phyloP scores from a whole-genome alignment of 208 protist genomes.

The Vickermania spadyakhi region DNA sequence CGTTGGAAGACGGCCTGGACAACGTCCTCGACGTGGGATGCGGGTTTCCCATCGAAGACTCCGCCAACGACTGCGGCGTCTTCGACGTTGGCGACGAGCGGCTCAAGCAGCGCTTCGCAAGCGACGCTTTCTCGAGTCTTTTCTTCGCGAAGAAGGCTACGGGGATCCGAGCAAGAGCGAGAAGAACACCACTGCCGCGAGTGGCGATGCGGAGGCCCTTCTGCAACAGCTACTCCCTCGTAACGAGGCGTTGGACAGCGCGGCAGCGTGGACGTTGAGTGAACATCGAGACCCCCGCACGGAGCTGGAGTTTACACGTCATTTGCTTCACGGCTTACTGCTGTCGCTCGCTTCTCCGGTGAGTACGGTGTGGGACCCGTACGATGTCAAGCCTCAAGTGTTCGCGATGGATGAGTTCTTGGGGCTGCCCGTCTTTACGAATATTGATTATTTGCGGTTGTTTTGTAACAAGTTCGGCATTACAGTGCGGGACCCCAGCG shows the following conservation, averaged over 20 bases:
- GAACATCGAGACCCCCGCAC: conserved; percentile 68
- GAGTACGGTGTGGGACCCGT: conserved; percentile 58
- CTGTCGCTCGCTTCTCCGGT: conserved; percentile 80
- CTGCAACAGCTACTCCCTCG: conserved; percentile 38
- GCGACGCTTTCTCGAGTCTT: conserved; percentile 20
- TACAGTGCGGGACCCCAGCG: conserved; percentile 64
- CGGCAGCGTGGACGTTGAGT: conserved; percentile 66
- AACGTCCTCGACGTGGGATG: background rate
- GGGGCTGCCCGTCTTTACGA: conserved; percentile 84
- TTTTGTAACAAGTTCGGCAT: conserved; percentile 68
- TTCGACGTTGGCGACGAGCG: conserved; percentile 12
- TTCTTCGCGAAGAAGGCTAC: conserved; percentile 6
- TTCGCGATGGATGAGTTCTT: conserved; percentile 81
- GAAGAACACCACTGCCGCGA: background rate
- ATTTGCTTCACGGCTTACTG: conserved; percentile 56
- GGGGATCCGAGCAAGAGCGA: background rate
- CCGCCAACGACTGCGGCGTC: conserved; percentile 14
- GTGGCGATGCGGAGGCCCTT: background rate
- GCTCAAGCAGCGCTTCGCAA: conserved; percentile 16
- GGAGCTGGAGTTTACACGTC: conserved; percentile 72
- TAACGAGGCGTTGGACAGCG: conserved; percentile 61
- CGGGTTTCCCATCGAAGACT: conserved; percentile 3
- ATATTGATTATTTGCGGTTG: conserved; percentile 49
- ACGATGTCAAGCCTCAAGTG: conserved; percentile 82
- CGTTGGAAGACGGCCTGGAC: background rate